Evolutionary conservation across 2,329 filamentous ascomycete species (phyloP).

Genomic region (Zymoseptoria passerinii): DNA sequence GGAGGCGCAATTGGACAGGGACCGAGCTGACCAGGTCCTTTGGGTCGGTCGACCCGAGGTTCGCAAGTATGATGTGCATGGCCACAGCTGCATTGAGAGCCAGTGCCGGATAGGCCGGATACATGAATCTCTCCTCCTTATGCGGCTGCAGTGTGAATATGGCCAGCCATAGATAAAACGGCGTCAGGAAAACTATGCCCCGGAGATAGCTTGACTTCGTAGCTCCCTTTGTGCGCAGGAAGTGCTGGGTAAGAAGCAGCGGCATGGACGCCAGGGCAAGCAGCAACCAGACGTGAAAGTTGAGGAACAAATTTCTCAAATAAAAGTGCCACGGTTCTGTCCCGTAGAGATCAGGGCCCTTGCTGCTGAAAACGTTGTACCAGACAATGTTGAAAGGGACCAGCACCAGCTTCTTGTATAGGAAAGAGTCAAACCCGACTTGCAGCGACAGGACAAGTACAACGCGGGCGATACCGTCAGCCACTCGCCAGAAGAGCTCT

Average conservation of each 20-base stretch:
- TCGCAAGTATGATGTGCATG: constrained; percentile 69
- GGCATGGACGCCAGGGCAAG: constrained; percentile 69
- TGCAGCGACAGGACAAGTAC: constrained; percentile 62
- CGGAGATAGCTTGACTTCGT: constrained; percentile 64
- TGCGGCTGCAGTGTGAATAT: constrained; percentile 92
- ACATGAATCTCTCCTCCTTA: constrained; percentile 99
- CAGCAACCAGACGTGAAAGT: constrained; percentile 92
- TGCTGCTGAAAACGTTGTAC: constrained; percentile 87
- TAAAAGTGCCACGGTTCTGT: constrained; percentile 98
- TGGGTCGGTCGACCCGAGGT: constrained; percentile 62
- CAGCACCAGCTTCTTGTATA: constrained; percentile 69
- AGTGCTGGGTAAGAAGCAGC: constrained; percentile 64
- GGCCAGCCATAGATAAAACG: constrained; percentile 88
- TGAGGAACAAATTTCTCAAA: constrained; percentile 78
- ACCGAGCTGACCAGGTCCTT: constrained; percentile 59
- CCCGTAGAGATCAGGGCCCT: constrained; percentile 80
- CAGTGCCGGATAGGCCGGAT: constrained; percentile 85
- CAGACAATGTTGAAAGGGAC: constrained; percentile 89
- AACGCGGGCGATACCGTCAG: constrained; percentile 59
- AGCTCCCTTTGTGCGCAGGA: constrained; percentile 52
- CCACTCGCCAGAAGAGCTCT: constrained; percentile 53
- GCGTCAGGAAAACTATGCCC: constrained; percentile 67
- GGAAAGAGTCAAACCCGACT: constrained; percentile 66
- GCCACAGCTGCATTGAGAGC: constrained; percentile 80
- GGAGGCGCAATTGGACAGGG: constrained; percentile 65